Conservation (phyloP, 441 rosid genomes). For the Hypseocharis bilobata region DNA sequence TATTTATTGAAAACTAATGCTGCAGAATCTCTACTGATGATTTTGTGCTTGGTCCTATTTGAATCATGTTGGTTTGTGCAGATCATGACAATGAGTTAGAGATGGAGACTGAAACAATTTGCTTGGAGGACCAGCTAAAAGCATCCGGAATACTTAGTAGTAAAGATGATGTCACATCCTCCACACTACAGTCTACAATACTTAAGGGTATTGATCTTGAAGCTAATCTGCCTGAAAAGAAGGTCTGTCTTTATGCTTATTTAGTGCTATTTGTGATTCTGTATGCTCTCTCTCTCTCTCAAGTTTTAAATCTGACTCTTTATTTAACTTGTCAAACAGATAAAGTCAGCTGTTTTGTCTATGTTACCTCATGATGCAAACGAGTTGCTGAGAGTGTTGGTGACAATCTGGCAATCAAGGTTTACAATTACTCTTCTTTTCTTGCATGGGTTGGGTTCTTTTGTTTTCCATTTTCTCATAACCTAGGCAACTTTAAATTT, state of each 20-base stretch:
- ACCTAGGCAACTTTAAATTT: conserved; percentile 1
- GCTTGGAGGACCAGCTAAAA: conserved; percentile 70
- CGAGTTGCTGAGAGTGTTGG: conserved; percentile 53
- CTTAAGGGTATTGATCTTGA: conserved; percentile 48
- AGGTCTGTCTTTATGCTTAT: conserved; percentile 37
- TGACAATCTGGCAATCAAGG: conserved; percentile 79
- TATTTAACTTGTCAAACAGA: conserved; percentile 33
- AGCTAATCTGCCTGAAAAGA: conserved; percentile 52
- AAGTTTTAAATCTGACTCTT: background rate
- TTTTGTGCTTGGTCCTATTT: conserved; percentile 11
- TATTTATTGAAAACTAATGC: background rate
- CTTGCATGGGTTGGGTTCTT: background rate
- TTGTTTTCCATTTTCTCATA: conserved; percentile 1
- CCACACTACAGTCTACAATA: conserved; percentile 28
- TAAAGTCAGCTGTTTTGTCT: conserved; percentile 55
- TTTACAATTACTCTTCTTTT: conserved; percentile 25
- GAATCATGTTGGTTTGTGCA: conserved; percentile 22
- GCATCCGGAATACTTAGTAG: conserved; percentile 43
- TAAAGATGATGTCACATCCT: conserved; percentile 30
- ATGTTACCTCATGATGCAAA: conserved; percentile 53
- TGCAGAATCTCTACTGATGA: background rate
- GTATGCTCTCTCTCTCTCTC: background rate
- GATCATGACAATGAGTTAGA: conserved; percentile 31
- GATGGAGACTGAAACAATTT: conserved; percentile 24
- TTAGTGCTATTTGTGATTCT: background rate